Evolutionary conservation across 257 asterid species (phyloP).

Genomic region (Ilex aquifolium): DNA sequence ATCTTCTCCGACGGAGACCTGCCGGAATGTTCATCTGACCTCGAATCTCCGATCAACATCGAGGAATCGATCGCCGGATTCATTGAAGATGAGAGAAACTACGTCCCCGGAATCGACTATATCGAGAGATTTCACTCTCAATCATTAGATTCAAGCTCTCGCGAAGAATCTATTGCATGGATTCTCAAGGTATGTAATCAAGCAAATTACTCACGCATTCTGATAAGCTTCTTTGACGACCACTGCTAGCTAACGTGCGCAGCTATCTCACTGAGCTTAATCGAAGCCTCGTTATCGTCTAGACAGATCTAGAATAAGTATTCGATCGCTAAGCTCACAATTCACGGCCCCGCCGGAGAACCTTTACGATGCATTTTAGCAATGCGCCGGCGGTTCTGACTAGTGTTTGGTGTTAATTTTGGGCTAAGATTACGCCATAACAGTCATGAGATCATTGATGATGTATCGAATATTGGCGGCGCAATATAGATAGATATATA

Average conservation of each 20-base stretch:
- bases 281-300: background rate
- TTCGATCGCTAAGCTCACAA: background rate
- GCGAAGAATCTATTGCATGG: slow-evolving; percentile 80
- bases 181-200: slow-evolving; percentile 65
- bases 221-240: background rate
- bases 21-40: slow-evolving; percentile 76
- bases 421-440: too few species aligned
- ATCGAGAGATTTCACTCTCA: slow-evolving; percentile 30
- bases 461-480: slow-evolving; percentile 27
- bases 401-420: slow-evolving; percentile 7
- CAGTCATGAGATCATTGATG: slow-evolving; percentile 3
- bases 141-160: slow-evolving; percentile 47
- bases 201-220: background rate
- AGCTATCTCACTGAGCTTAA: slow-evolving; percentile 4
- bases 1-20: slow-evolving; percentile 47
- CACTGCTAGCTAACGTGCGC: slow-evolving; percentile 18
- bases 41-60: slow-evolving; percentile 44
- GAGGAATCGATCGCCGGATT: slow-evolving; percentile 75
- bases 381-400: slow-evolving; percentile 11
- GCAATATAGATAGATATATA: slow-evolving; percentile 5
- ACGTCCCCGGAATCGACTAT: slow-evolving; percentile 34
- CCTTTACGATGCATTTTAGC: slow-evolving; percentile 8
- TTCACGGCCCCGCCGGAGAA: background rate
- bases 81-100: slow-evolving; percentile 63
- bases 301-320: background rate